Base-by-base conservation (phyloP, 768 basidiomycete genomes). In the Hygrophorus pudorinus region DNA sequence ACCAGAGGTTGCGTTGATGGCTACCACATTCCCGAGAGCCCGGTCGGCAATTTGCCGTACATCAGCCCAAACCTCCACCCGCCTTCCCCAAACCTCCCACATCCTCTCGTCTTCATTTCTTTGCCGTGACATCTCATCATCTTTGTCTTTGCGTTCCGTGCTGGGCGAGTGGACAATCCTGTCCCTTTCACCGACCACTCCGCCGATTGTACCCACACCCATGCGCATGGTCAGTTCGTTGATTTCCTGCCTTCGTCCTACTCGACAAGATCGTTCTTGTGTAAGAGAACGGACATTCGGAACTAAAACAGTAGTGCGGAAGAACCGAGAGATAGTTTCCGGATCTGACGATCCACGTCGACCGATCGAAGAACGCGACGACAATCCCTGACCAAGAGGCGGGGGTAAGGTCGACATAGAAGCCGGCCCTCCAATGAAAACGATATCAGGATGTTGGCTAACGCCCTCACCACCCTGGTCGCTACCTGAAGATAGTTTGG, bases 161-260 rank as follows among this genome's bases (percentile, higher is more conserved):
- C 14, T 45, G 8, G 40, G 20, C 12, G 49, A 42, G 38, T 53
- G 56, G 2, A 48, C 35, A 24, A 47, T 49, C 17, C 51, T 53
- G 41, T 56, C 53, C 56, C 56, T 31, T 38, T 45, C 21, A 48
- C 77, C 78, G 5, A 88, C 55, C 5, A 65, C 53, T 9, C 88
- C 89, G 8, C 88, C 88, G 5, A 87, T 71, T 0, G 75, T 73
- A 28, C 82, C 84, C 30, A 89, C 69, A 4, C 77, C 88, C 78
- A 88, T 86, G n/a, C 85, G 76, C 71, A 87, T 82, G 0, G 76
- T 79, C 36, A 91, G 63, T 53, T 86, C 81, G 57, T 91, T 91
- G 44, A 88, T 76, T 52, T 89, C 81, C 45, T 76, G 67, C 46
- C 88, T 68, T 29, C 88, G 67, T 3, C 65, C 62, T 48, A 81